Percentiles rank a stretch among this genome's conserved stretches.
Conservation (phyloP, 1,284 basidiomycete genomes). For the Cutaneotrichosporon cavernicola region DNA sequence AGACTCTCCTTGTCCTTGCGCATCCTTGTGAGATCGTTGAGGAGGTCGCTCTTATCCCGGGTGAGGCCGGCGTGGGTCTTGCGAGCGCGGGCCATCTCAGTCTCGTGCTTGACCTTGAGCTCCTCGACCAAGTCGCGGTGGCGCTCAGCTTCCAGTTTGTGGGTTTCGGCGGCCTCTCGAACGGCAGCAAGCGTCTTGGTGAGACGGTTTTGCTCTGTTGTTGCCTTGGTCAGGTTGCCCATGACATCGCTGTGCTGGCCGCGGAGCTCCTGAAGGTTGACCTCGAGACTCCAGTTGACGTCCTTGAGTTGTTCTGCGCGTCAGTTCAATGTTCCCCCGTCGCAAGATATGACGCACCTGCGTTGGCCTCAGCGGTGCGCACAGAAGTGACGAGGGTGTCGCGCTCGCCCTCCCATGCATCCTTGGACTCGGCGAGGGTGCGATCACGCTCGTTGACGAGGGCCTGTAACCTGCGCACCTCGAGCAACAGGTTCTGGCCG, state of each 20-base stretch:
- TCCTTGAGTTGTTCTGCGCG: conserved; percentile 75
- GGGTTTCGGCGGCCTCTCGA: conserved; percentile 74
- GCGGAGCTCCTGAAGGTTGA: conserved; percentile 82
- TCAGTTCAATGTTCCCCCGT: neutral
- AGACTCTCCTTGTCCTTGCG: conserved; percentile 55
- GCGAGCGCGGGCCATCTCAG: conserved; percentile 84
- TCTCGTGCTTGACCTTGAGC: conserved; percentile 83
- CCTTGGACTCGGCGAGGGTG: conserved; percentile 77
- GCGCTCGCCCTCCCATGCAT: conserved; percentile 75
- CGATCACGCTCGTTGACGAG: conserved; percentile 84
- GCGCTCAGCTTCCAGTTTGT: conserved; percentile 82
- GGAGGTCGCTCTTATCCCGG: conserved; percentile 87
- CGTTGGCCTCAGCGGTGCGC: conserved; percentile 70
- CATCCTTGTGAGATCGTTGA: conserved; percentile 71
- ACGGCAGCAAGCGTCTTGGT: conserved; percentile 70
- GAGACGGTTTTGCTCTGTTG: conserved; percentile 78
- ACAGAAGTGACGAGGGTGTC: conserved; percentile 70
- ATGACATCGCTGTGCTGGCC: conserved; percentile 69
- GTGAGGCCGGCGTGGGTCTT: conserved; percentile 82
- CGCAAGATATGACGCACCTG: conserved; percentile 58
- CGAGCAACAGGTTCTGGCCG: conserved; percentile 80
- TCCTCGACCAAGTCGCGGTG: conserved; percentile 67
- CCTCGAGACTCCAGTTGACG: conserved; percentile 98
- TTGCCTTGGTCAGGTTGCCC: conserved; percentile 65
- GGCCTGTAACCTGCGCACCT: conserved; percentile 82